These are phyloP conservation scores for Pyrenophora graminea DNA, from an alignment of 2,329 filamentous ascomycete genomes.

Conservation along the genomic window DNA sequence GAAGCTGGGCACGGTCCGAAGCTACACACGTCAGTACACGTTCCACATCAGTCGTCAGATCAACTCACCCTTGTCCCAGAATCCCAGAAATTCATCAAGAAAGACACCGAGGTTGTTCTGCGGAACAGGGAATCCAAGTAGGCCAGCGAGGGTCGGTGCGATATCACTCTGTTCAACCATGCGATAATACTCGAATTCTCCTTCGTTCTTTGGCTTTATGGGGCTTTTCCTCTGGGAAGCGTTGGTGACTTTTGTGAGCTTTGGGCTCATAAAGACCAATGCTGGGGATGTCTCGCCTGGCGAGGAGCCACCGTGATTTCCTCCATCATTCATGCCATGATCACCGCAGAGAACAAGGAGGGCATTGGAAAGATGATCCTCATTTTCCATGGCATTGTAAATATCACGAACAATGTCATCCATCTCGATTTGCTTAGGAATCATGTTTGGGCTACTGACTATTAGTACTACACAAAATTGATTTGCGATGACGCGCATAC, in stretches of 20 bases:
- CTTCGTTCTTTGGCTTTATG: constrained; percentile 52
- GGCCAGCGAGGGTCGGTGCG: constrained; percentile 81
- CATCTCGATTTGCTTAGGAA: constrained; percentile 93
- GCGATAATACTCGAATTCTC: constrained; percentile 82
- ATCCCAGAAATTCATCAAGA: constrained; percentile 74
- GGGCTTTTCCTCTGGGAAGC: constrained; percentile 53
- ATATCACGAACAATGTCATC: constrained; percentile 77
- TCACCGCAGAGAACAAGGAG: constrained; percentile 88
- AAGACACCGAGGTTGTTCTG: constrained; percentile 89
- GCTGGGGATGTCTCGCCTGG: constrained; percentile 93
- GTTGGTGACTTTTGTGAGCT: constrained; percentile 64
- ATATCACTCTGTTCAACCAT: constrained; percentile 93
- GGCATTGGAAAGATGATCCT: constrained; percentile 74
- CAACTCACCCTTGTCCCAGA: constrained; percentile 74
- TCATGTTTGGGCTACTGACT: constrained; percentile 74
- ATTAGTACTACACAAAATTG: constrained; percentile 11
- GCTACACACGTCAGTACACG: constrained; percentile 35
- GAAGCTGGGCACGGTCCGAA: constrained; percentile 65
- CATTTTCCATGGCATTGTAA: constrained; percentile 72
- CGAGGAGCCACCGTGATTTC: constrained; percentile 93
- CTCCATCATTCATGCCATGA: constrained; percentile 99
- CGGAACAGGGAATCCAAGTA: constrained; percentile 86
- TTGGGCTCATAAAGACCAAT: constrained; percentile 87
- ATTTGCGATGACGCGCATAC: constrained; percentile 47
- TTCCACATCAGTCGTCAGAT: constrained; percentile 8